Percentiles rank a stretch among this genome's conserved stretches.
phyloP scores from a whole-genome alignment of 2,329 filamentous ascomycete genomes.

The Hysterium pulicare region DNA sequence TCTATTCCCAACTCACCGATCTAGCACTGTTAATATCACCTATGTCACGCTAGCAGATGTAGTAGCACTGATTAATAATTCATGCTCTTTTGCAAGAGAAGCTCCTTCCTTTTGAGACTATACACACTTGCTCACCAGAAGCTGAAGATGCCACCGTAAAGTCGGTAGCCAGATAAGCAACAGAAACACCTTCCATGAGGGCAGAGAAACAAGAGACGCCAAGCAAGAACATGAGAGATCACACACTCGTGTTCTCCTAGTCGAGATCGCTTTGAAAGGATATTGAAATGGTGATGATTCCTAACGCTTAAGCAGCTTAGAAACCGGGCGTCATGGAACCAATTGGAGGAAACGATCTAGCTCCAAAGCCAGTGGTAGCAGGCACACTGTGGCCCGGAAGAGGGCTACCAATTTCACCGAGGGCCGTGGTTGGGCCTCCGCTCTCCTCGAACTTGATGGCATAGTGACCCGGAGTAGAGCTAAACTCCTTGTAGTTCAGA shows the following conservation, averaged over 20 bases:
- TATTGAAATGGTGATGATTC: not conserved
- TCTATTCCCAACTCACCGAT: no score
- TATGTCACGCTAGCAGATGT: no score
- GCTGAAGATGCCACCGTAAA: conserved; percentile 1
- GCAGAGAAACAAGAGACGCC: not conserved
- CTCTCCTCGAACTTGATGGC: conserved; percentile 44
- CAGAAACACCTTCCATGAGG: conserved; percentile 5
- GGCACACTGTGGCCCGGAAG: conserved; percentile 42
- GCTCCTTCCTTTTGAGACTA: conserved; percentile 3
- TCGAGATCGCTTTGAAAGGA: no score
- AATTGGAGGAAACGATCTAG: conserved; percentile 29
- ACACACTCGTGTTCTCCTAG: no score
- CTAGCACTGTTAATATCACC: no score
- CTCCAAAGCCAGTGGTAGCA: conserved; percentile 25
- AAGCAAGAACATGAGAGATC: not conserved
- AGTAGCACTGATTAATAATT: no score
- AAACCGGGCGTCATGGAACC: conserved; percentile 10
- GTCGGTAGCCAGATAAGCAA: not conserved
- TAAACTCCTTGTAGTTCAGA: conserved; percentile 65
- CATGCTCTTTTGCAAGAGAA: conserved; percentile 7
- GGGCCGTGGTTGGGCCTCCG: conserved; percentile 23
- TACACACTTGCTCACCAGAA: not conserved
- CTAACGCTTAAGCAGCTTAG: not conserved
- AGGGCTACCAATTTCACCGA: conserved; percentile 50
- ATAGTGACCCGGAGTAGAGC: conserved; percentile 25